These are phyloP conservation scores for Macroventuria anomochaeta DNA, from an alignment of 2,329 filamentous ascomycete genomes.

Conservation along the genomic window DNA sequence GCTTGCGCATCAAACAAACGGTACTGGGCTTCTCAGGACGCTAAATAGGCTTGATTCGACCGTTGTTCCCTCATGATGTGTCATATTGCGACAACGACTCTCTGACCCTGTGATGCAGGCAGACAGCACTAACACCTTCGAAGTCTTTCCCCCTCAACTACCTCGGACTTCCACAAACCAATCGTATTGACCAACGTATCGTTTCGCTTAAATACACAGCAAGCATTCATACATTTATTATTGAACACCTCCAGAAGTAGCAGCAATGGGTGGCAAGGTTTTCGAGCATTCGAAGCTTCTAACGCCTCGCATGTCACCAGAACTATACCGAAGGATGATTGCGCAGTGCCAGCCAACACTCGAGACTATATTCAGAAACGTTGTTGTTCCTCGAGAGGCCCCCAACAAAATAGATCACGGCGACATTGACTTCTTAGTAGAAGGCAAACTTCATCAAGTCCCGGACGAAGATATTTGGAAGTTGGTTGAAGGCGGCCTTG, in stretches of 20 bases:
- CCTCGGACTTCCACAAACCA: background rate
- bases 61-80: background rate
- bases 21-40: background rate
- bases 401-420: constrained; percentile 73
- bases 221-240: background rate
- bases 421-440: constrained; percentile 74
- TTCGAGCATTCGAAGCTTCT: constrained; percentile 37
- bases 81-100: background rate
- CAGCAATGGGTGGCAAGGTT: constrained; percentile 68
- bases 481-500: constrained; percentile 52
- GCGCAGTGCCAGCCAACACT: constrained; percentile 57
- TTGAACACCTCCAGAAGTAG: background rate
- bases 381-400: constrained; percentile 69
- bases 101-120: constrained; percentile 2
- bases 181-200: background rate
- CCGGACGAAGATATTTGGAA: constrained; percentile 29
- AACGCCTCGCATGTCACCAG: constrained; percentile 70
- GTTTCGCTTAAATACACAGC: background rate
- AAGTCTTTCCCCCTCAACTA: background rate
- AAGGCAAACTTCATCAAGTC: constrained; percentile 22
- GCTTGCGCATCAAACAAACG: background rate
- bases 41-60: background rate
- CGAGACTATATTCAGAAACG: constrained; percentile 59
- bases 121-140: background rate
- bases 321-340: constrained; percentile 63